Evolutionary conservation across 345 rosid genomes (phyloP).

Genomic region (Hirschfeldia incana): DNA sequence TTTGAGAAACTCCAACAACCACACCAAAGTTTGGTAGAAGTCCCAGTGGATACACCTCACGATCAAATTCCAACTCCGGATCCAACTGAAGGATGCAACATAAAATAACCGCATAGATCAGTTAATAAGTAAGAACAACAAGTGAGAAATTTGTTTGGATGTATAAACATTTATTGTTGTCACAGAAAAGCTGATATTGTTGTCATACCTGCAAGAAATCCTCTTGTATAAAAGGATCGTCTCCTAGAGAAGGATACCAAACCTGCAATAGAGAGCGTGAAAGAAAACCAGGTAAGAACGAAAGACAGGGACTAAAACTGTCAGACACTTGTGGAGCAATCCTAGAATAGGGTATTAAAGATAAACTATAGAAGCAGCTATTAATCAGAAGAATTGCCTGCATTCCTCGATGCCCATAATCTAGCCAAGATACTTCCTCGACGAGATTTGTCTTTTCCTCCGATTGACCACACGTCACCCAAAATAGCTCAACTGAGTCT

Average conservation of each 20-base stretch:
- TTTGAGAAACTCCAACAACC: conserved; percentile 94
- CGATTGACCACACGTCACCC: conserved; percentile 98
- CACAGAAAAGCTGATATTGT: conserved; percentile 5
- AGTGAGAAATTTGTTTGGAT: neutral
- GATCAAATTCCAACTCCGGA: conserved; percentile 97
- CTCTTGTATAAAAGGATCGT: conserved; percentile 87
- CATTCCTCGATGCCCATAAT: conserved; percentile 97
- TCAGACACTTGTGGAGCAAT: neutral
- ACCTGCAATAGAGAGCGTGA: conserved; percentile 66
- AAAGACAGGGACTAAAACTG: conserved; percentile 9
- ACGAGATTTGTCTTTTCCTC: conserved; percentile 83
- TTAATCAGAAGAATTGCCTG: conserved; percentile 61
- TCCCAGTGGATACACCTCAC: conserved; percentile 94
- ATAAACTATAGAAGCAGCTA: neutral
- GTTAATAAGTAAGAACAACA: neutral
- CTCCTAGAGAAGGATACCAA: conserved; percentile 98
- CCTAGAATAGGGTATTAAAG: neutral
- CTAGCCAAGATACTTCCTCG: conserved; percentile 98
- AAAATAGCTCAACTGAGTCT: conserved; percentile 90
- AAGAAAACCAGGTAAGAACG: conserved; percentile 48
- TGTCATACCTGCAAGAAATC: conserved; percentile 86
- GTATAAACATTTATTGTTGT: neutral
- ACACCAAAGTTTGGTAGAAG: conserved; percentile 97
- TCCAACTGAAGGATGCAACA: conserved; percentile 65
- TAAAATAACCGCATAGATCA: neutral